Evolutionary conservation across 2,329 filamentous ascomycete species (phyloP).

Genomic region (Arthroderma uncinatum): DNA sequence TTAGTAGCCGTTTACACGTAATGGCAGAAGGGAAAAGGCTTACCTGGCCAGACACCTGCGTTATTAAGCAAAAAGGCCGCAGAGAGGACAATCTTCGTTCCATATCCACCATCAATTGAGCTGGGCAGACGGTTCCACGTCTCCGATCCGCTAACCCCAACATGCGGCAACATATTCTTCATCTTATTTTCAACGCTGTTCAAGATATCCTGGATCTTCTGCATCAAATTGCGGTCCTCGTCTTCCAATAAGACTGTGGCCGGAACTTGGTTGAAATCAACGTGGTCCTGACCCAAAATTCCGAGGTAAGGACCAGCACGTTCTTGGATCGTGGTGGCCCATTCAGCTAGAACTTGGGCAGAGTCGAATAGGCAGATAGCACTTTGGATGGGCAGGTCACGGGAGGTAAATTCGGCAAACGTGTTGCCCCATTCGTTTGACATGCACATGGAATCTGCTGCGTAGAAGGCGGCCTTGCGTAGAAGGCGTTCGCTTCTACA

Average conservation of each 20-base stretch:
- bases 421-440: conserved; percentile 76
- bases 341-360: conserved; percentile 85
- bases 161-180: conserved; percentile 43
- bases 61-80: conserved; percentile 81
- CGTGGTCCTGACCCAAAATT: conserved; percentile 68
- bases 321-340: conserved; percentile 86
- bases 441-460: conserved; percentile 81
- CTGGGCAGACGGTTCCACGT: conserved; percentile 45
- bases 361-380: conserved; percentile 91
- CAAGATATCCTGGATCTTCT: conserved; percentile 71
- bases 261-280: conserved; percentile 69
- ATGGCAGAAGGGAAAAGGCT: conserved; percentile 25
- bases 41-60: conserved; percentile 85
- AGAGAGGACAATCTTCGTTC: conserved; percentile 70
- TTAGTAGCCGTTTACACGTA: neutral
- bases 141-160: conserved; percentile 18
- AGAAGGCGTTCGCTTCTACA: conserved; percentile 76
- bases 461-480: conserved; percentile 89
- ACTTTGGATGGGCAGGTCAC: conserved; percentile 79
- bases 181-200: conserved; percentile 69
- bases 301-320: conserved; percentile 83
- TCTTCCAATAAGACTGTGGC: conserved; percentile 84
- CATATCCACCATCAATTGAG: conserved; percentile 60
- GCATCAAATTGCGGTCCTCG: conserved; percentile 75
- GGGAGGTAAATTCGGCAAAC: conserved; percentile 70